Evolutionary conservation across 495 filamentous ascomycete genomes (phyloP).

Genomic region (Trichoderma parareesei): DNA sequence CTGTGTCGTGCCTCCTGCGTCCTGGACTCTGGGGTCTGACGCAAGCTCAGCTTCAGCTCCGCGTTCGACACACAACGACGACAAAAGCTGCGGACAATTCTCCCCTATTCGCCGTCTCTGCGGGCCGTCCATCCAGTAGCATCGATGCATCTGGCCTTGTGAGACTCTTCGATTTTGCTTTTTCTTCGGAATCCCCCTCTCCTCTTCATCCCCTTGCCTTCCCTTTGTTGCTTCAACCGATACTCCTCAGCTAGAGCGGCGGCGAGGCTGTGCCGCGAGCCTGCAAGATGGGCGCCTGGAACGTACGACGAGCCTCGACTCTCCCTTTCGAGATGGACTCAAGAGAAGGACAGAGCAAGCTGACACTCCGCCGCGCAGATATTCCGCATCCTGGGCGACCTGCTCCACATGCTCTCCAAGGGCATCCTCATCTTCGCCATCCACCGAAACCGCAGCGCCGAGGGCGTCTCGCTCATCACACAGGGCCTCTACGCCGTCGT

Average conservation of each 20-base stretch:
- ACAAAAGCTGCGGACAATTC: neutral
- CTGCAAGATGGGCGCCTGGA: conserved; percentile 3
- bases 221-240: neutral
- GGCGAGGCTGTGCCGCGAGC: conserved; percentile 8
- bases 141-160: neutral
- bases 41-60: conserved; percentile 8
- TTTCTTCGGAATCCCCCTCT: neutral
- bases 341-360: neutral
- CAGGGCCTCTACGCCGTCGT: conserved; percentile 82
- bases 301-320: neutral
- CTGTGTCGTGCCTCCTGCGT: neutral
- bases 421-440: conserved; percentile 87
- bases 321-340: neutral
- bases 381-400: conserved; percentile 74
- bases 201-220: neutral
- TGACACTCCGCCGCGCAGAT: conserved; percentile 35
- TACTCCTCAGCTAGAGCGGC: neutral
- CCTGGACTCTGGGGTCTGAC: neutral
- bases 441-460: conserved; percentile 77
- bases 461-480: conserved; percentile 93
- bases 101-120: neutral
- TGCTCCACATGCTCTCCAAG: conserved; percentile 78
- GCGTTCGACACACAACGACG: neutral
- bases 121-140: neutral
- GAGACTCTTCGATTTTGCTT: neutral